Evolutionary conservation across 345 rosid species (phyloP), one percentile per base, ranked within the genome.

Genomic region (Linum trigynum): DNA sequence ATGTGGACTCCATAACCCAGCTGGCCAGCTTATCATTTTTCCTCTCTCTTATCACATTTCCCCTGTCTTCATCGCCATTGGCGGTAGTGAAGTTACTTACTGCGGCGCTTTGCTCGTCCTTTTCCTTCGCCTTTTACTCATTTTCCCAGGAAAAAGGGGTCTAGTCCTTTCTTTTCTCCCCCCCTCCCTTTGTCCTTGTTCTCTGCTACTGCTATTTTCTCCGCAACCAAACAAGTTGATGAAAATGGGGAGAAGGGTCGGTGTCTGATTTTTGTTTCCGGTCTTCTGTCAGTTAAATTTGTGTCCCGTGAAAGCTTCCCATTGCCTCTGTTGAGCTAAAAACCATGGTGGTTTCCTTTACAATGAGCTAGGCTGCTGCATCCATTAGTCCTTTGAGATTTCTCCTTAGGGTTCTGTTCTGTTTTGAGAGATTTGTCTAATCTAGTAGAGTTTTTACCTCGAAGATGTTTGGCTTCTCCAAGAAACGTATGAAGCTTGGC

Each of bases 401-500:
- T 23, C 32, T 23, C 32, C 32, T 40, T 10, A 41, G 59, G 14
- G 35, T 23, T 23, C 32, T 23, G 35, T 59, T 36, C 11, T 74
- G 55, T 11, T 64, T 55, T n/a, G 59, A 69, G 67, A 4, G 45
- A 41, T 4, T 48, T 48, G 2, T 48, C 53, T 48, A 3, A 48
- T 48, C 53, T 48, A 15, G 14, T 48, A 6, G 53, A 48, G 53
- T 9, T 3, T 9, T 48, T 6, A 1, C 1, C 32, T 23, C 69
- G 78, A 68, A 71, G 64, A 92, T 92, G 97, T 92, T 90, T 72
- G 81, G 90, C 69, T 83, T 92, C 72, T 83, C 97, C 14, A 86
- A 91, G 55, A 80, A 86, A 62, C 97, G 96, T 68, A 86, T 84
- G 87, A 92, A 86, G 69, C 94, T 92, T 76, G 98, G 97, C 74